Evolutionary conservation across 2,329 filamentous ascomycete genomes (phyloP).

Genomic region (Penicillium sp.): DNA sequence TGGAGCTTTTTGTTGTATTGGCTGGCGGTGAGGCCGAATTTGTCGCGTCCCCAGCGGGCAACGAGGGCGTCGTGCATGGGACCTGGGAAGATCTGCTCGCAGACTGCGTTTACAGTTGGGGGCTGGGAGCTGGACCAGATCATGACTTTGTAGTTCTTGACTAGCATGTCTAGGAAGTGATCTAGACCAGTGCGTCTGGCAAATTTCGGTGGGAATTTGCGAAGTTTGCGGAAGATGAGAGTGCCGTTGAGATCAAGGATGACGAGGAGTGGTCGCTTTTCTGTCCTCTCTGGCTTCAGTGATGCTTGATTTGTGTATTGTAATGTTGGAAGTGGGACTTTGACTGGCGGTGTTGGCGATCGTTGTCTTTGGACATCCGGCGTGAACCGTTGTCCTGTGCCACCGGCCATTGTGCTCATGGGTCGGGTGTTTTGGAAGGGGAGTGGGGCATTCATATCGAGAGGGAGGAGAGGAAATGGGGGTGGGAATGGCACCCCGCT

Average conservation of each 20-base stretch:
- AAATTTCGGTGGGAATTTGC: slow-evolving; percentile 53
- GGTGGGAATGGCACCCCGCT: neutral
- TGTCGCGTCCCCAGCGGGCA: slow-evolving; percentile 75
- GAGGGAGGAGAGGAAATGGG: slow-evolving; percentile 13
- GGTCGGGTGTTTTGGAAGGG: slow-evolving; percentile 11
- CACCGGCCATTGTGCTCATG: slow-evolving; percentile 19
- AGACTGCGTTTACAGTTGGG: slow-evolving; percentile 64
- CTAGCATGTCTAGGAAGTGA: slow-evolving; percentile 69
- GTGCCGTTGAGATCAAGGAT: slow-evolving; percentile 94
- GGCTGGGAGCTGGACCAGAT: slow-evolving; percentile 87
- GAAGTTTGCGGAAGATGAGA: slow-evolving; percentile 68
- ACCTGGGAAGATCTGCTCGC: slow-evolving; percentile 57
- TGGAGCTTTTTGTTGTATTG: slow-evolving; percentile 73
- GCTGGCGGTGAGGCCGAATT: slow-evolving; percentile 61
- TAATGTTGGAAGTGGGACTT: slow-evolving; percentile 55
- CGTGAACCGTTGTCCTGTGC: neutral
- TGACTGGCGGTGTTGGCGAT: slow-evolving; percentile 13
- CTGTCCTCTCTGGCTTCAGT: slow-evolving; percentile 38
- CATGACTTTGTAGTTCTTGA: slow-evolving; percentile 73
- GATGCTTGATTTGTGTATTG: slow-evolving; percentile 61
- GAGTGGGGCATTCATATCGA: slow-evolving; percentile 7
- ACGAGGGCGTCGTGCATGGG: slow-evolving; percentile 57
- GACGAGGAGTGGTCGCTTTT: slow-evolving; percentile 67
- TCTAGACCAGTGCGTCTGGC: slow-evolving; percentile 65
- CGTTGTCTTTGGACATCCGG: slow-evolving; percentile 5